phyloP scores from a whole-genome alignment of 1,284 basidiomycete genomes.

The Ceratobasidium theobromae region DNA sequence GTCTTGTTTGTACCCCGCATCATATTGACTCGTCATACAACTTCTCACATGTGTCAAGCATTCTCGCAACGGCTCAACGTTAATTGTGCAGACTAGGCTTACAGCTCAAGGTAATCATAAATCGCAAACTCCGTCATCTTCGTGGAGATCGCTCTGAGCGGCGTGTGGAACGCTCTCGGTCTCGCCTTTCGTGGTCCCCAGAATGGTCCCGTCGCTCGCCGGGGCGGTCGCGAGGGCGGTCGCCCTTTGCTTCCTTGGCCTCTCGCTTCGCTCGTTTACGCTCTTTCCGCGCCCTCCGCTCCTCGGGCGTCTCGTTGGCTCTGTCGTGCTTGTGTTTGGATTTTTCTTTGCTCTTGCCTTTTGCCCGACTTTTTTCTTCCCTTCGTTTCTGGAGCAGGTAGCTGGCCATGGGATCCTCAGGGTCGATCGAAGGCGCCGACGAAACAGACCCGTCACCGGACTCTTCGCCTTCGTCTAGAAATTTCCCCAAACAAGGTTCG shows the following conservation, averaged over 20 bases:
- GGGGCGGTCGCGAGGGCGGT: not conserved
- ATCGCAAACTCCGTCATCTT: too few species aligned
- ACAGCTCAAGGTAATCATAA: too few species aligned
- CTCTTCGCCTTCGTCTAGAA: constrained; percentile 38
- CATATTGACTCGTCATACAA: too few species aligned
- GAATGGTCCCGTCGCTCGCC: not conserved
- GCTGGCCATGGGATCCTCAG: constrained; percentile 97
- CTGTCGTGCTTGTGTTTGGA: constrained; percentile 57
- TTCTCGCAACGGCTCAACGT: too few species aligned
- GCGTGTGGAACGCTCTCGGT: not conserved
- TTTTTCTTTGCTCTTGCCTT: constrained; percentile 57
- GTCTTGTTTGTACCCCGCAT: too few species aligned
- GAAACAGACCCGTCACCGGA: constrained; percentile 56
- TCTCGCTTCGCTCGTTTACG: constrained; percentile 34
- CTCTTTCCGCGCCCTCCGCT: constrained; percentile 66
- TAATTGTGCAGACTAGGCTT: too few species aligned
- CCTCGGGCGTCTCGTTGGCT: constrained; percentile 71
- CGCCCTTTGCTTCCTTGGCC: constrained; percentile 4
- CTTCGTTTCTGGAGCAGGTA: constrained; percentile 72
- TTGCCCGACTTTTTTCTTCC: constrained; percentile 60
- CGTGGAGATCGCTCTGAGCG: not conserved
- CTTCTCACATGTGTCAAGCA: too few species aligned
- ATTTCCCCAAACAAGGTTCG: too few species aligned
- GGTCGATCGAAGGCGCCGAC: constrained; percentile 75
- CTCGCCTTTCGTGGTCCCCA: not conserved